Evolutionary conservation across 768 basidiomycete species (phyloP), one percentile per base, ranked within the genome.

Genomic region (Baorangia bicolor): DNA sequence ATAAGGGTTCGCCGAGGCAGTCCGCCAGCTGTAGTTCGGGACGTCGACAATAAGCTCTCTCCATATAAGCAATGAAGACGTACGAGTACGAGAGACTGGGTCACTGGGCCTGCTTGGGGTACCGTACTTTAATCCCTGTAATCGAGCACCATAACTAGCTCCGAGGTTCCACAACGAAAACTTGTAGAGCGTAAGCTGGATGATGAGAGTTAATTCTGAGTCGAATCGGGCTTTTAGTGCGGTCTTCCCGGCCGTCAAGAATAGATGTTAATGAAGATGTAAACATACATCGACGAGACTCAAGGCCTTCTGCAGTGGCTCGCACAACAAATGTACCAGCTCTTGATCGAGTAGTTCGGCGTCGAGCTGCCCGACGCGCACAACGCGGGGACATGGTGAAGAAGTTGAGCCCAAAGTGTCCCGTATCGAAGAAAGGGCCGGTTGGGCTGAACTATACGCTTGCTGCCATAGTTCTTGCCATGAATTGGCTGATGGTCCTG

Each of bases 331-430:
- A 28, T 85, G 81, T 31, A 89, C 83, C 18, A 98, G 82, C 59
- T 97, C 94, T 61, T 87, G 83, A 74, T 98, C 96, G 45, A 98
- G 80, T 23, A 95, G 78, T 63, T 93, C 88, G 4, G 95, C 85
- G 70, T 98, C 96, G 50, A 98, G 83, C 71, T 96, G 92, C 9
- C 90, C 89, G 45, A 98, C 93, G 41, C 94, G 89, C 25, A 84
- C 76, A 30, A 87, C 74, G n/a, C 87, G 79, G 27, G 78, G 67
- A 44, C 58, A 51, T 25, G 75, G 70, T n/a, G 66, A 51, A 16
- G 67, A 49, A 10, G 66, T 60, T 6, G 71, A 56, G 21, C 62
- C 63, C 23, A 85, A 61, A 13, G 74, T 70, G 28, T 73, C 68
- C 47, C 78, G 74, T 38, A 88, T 79, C 12, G 75, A 70, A 23